phyloP scores from a whole-genome alignment of 2,329 filamentous ascomycete species.

The Gnomoniopsis smithogilvyi region DNA sequence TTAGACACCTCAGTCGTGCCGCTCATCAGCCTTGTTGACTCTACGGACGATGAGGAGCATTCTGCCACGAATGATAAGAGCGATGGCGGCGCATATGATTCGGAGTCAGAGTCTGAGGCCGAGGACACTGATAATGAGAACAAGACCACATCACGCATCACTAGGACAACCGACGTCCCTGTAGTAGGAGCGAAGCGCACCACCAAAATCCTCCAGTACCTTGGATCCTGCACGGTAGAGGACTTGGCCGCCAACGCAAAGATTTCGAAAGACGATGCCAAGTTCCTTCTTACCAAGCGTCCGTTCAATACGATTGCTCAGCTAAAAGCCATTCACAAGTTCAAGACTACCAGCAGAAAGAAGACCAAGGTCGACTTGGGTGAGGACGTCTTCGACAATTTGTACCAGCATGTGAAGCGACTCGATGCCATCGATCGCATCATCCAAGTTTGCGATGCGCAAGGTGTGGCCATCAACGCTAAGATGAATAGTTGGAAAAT shows the following conservation, averaged over 20 bases:
- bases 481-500: conserved; percentile 47
- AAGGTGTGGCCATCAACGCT: conserved; percentile 57
- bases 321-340: conserved; percentile 55
- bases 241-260: conserved; percentile 82
- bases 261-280: conserved; percentile 66
- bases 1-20: conserved; percentile 1
- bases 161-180: conserved; percentile 9
- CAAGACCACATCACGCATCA: conserved; percentile 31
- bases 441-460: conserved; percentile 69
- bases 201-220: conserved; percentile 65
- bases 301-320: conserved; percentile 68
- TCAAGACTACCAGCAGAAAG: conserved; percentile 39
- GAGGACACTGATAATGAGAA: conserved; percentile 29
- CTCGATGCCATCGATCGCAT: conserved; percentile 82
- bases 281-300: conserved; percentile 66
- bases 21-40: conserved; percentile 9
- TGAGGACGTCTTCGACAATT: conserved; percentile 47
- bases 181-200: conserved; percentile 30
- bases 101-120: conserved; percentile 12
- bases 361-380: conserved; percentile 48
- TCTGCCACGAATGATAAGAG: conserved; percentile 12
- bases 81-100: conserved; percentile 7
- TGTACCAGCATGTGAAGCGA: conserved; percentile 71
- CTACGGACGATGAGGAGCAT: conserved; percentile 7
- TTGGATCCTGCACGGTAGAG: conserved; percentile 74